Percentiles rank a stretch among this genome's conserved stretches.
Conservation (phyloP, 164 flowering plant species). For the Dillenia turbinata region DNA sequence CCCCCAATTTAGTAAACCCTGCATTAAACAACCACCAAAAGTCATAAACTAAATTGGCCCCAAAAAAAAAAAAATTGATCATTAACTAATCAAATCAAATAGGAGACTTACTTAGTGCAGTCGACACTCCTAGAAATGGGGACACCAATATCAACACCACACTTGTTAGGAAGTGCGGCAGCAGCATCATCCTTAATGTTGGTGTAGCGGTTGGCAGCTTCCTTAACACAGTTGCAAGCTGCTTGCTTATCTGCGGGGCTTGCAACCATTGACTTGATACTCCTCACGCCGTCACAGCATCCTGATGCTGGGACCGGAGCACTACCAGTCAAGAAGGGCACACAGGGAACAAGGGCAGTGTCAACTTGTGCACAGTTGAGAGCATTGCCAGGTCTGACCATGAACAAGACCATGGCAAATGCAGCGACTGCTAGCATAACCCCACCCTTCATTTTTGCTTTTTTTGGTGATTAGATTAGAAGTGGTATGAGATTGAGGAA, state of each 20-base stretch:
- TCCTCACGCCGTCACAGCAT: conserved; percentile 22
- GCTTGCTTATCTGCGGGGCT: conserved; percentile 8
- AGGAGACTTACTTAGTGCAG: conserved; percentile 8
- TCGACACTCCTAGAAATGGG: conserved; percentile 8
- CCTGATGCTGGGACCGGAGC: conserved; percentile 1
- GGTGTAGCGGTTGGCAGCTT: conserved; percentile 4
- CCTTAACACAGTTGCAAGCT: conserved; percentile 22
- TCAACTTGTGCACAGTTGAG: conserved; percentile 13
- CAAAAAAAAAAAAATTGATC: no score
- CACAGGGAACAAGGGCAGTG: conserved; percentile 11
- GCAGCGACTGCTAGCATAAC: conserved; percentile 4
- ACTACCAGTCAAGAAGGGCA: conserved; percentile 11
- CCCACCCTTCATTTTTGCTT: conserved; percentile 11
- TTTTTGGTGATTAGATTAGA: neutral
- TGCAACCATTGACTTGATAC: conserved; percentile 6
- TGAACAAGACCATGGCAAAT: conserved; percentile 9
- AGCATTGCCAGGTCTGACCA: conserved; percentile 7
- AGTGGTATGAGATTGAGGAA: no score
- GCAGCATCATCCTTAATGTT: conserved; percentile 17
- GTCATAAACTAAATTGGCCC: no score
- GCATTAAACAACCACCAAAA: no score
- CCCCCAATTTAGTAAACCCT: no score
- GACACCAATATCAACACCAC: no score
- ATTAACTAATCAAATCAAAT: no score
- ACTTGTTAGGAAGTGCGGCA: neutral